A percentile compares a stretch with the other conserved stretches of the same genome.
phyloP scores from a whole-genome alignment of 345 rosid species.

The sweet orange (Citrus sinensis) region DNA sequence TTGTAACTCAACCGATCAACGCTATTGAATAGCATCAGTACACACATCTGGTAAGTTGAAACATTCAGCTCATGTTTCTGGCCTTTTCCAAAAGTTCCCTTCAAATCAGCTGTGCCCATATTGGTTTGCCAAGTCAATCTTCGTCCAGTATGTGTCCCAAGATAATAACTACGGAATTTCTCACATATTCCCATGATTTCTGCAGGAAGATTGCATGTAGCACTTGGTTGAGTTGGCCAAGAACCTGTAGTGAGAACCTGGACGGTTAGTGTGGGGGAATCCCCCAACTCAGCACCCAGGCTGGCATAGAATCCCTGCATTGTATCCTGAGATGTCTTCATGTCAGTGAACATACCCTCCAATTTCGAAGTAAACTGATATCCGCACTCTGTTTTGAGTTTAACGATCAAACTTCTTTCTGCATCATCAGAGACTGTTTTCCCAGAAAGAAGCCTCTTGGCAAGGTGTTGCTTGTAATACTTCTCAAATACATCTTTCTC shows the following conservation, averaged over 20 bases:
- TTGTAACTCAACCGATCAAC: constrained; percentile 55
- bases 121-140: constrained; percentile 76
- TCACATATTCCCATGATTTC: constrained; percentile 59
- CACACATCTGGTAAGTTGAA: constrained; percentile 77
- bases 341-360: constrained; percentile 77
- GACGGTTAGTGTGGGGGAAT: constrained; percentile 57
- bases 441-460: constrained; percentile 65
- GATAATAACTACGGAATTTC: constrained; percentile 61
- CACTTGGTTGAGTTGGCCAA: constrained; percentile 70
- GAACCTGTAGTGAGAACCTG: constrained; percentile 73
- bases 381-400: constrained; percentile 78
- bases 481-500: constrained; percentile 75
- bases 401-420: constrained; percentile 68
- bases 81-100: constrained; percentile 63
- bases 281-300: constrained; percentile 47
- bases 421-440: constrained; percentile 75
- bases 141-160: constrained; percentile 68
- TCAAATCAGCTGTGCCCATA: constrained; percentile 76
- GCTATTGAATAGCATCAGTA: constrained; percentile 59
- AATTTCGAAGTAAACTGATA: constrained; percentile 69
- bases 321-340: constrained; percentile 74
- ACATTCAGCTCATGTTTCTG: constrained; percentile 77
- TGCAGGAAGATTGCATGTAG: constrained; percentile 57
- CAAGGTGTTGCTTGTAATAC: constrained; percentile 73
- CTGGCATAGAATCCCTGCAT: constrained; percentile 61